Conservation (phyloP, 2,329 filamentous ascomycete species). For the Stachybotrys chlorohalonatus region DNA sequence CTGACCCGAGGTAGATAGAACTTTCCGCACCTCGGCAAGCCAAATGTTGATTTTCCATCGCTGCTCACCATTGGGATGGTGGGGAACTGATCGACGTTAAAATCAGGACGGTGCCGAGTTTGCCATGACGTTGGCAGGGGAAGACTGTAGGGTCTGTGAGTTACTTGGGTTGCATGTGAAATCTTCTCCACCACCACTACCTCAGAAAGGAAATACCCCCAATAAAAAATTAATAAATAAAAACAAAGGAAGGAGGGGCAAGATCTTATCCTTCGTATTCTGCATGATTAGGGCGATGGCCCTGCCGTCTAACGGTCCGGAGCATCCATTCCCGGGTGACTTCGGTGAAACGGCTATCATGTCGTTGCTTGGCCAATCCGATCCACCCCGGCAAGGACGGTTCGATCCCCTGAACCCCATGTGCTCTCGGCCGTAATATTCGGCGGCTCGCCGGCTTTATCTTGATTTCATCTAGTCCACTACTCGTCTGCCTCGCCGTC, state of each 20-base stretch:
- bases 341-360: not conserved
- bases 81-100: not conserved
- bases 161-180: too few species aligned
- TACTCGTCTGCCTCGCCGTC: conserved; percentile 6
- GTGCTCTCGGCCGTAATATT: conserved; percentile 11
- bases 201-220: not conserved
- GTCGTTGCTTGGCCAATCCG: not conserved
- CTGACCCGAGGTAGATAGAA: not conserved
- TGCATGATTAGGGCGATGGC: not conserved
- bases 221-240: not conserved
- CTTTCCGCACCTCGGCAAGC: not conserved
- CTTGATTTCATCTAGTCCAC: conserved; percentile 6
- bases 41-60: not conserved
- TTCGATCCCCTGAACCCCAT: conserved; percentile 1
- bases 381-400: not conserved
- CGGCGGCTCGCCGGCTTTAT: conserved; percentile 22
- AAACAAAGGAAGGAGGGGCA: not conserved
- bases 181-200: not conserved
- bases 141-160: too few species aligned
- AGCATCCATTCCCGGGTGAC: not conserved
- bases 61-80: not conserved
- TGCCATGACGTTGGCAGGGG: not conserved
- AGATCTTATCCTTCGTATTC: not conserved
- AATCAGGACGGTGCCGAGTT: not conserved
- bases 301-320: not conserved